Conservation (phyloP, 2,329 filamentous ascomycete species). For the Clathrospora elynae region DNA sequence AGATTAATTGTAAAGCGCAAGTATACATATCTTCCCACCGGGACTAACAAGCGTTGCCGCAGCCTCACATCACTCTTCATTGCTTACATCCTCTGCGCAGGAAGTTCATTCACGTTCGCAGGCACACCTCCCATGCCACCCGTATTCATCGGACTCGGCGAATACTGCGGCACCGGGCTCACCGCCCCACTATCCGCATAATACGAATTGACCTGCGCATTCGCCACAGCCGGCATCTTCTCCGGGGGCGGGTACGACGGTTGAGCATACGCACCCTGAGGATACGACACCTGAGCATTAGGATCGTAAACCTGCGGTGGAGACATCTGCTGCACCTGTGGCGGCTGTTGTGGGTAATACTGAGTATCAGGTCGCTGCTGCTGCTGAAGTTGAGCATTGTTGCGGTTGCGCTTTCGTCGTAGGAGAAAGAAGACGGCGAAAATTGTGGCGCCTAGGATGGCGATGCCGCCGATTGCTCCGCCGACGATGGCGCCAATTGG, state of each 20-base stretch:
- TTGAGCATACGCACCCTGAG: constrained; percentile 1
- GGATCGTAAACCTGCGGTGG: constrained; percentile 13
- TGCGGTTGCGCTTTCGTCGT: constrained; percentile 12
- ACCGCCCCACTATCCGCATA: constrained; percentile 8
- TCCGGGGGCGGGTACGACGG: constrained; percentile 8
- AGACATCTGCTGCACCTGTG: constrained; percentile 10
- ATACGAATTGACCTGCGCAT: constrained; percentile 6
- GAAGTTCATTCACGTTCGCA: constrained; percentile 14
- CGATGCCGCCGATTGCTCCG: constrained; percentile 26
- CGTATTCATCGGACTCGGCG: neutral
- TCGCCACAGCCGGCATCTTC: constrained; percentile 9
- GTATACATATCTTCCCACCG: too few relatives aligned
- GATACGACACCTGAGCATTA: constrained; percentile 9
- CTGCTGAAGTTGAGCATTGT: neutral
- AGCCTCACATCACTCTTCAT: too few relatives aligned
- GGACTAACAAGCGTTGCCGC: too few relatives aligned
- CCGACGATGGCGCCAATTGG: constrained; percentile 27
- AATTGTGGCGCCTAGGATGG: constrained; percentile 16
- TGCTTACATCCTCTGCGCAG: constrained; percentile 14
- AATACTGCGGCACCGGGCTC: constrained; percentile 20
- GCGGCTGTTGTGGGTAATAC: constrained; percentile 15
- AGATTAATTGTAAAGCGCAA: too few relatives aligned
- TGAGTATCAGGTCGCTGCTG: constrained; percentile 3
- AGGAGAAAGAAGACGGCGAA: constrained; percentile 19
- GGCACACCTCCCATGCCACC: neutral